Evolutionary conservation across 139 green algal species (phyloP).

Genomic region (Mesostigma viride): DNA sequence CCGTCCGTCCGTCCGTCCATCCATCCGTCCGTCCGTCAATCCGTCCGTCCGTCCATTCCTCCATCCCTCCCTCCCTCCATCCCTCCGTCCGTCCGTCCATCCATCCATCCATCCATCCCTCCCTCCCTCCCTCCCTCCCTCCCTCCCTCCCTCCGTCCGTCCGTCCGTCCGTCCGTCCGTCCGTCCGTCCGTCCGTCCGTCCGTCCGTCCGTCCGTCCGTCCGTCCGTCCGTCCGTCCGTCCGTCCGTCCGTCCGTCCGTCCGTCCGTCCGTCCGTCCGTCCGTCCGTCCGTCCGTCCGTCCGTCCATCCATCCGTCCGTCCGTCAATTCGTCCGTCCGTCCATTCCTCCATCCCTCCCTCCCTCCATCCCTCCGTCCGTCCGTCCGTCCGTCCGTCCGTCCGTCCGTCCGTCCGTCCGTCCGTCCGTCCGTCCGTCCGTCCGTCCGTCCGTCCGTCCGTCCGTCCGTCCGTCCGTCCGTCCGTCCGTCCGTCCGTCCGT

Average conservation of each 20-base stretch:
- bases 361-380: too few relatives aligned
- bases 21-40: too few relatives aligned
- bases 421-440: neutral
- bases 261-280: neutral
- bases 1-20: too few relatives aligned
- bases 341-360: too few relatives aligned
- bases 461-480: neutral
- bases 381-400: neutral
- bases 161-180: neutral
- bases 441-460: neutral
- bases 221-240: neutral
- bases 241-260: neutral
- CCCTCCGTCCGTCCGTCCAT: too few relatives aligned
- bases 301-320: too few relatives aligned
- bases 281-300: neutral
- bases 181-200: neutral
- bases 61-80: too few relatives aligned
- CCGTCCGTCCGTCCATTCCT: too few relatives aligned
- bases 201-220: neutral
- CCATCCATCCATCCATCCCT: too few relatives aligned
- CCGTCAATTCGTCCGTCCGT: too few relatives aligned
- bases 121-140: constrained; percentile 3
- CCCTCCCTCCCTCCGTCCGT: constrained; percentile 1
- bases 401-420: neutral
- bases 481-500: neutral